Evolutionary conservation across 176 grass and related monocot genomes (phyloP).

Genomic region (Panicum miliaceum): DNA sequence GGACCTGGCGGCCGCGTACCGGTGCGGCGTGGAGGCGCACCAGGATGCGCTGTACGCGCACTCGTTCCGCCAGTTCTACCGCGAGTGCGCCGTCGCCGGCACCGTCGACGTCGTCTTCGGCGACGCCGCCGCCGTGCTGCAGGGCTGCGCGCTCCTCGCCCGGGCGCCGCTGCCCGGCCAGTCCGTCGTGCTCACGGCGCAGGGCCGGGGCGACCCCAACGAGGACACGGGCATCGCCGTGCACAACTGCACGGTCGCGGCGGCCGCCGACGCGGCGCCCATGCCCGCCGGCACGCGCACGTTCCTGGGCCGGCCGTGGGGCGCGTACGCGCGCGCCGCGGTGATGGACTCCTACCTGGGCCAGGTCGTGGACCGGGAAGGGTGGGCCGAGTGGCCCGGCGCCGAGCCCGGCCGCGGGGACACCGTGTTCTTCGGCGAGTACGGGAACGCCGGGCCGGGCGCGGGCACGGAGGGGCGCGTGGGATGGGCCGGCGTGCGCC

Average conservation of each 20-base stretch:
- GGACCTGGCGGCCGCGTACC: conserved; percentile 64
- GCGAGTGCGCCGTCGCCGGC: conserved; percentile 74
- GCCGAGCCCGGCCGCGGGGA: conserved; percentile 38
- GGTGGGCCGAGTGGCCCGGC: conserved; percentile 64
- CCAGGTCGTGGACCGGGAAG: conserved; percentile 47
- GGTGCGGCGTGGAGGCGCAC: conserved; percentile 63
- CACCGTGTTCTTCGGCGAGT: conserved; percentile 78
- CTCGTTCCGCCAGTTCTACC: conserved; percentile 86
- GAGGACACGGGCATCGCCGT: conserved; percentile 75
- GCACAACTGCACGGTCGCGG: conserved; percentile 60
- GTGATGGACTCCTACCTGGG: conserved; percentile 68
- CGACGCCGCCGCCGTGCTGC: conserved; percentile 80
- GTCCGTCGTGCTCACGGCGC: conserved; percentile 68
- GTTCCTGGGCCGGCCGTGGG: conserved; percentile 85
- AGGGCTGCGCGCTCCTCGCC: conserved; percentile 69
- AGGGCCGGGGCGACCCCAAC: conserved; percentile 55
- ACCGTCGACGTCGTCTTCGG: conserved; percentile 87
- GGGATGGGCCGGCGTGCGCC: conserved; percentile 56
- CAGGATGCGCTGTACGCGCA: conserved; percentile 92
- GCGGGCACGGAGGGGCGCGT: conserved; percentile 46
- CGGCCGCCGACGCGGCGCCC: conserved; percentile 25
- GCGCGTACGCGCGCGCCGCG: conserved; percentile 59
- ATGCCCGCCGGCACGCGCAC: conserved; percentile 25
- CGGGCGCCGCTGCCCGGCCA: conserved; percentile 52
- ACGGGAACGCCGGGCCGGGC: conserved; percentile 66